Evolutionary conservation across 495 filamentous ascomycete genomes (phyloP).

Genomic region (Cudoniella acicularis): DNA sequence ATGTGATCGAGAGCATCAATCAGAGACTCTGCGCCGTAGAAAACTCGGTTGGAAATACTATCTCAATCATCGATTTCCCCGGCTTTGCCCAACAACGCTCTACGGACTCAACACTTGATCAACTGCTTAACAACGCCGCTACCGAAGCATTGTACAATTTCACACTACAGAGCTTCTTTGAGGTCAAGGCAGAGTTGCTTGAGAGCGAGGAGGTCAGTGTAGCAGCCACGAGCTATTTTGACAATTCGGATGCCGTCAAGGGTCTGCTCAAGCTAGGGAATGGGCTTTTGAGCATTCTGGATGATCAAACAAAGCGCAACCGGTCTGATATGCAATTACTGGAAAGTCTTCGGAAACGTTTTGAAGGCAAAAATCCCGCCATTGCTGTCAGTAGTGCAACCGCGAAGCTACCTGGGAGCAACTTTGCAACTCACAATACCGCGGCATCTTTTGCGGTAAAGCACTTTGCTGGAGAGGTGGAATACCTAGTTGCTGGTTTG

Average conservation of each 20-base stretch:
- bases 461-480: slow-evolving; percentile 96
- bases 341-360: slow-evolving; percentile 85
- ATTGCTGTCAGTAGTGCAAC: slow-evolving; percentile 70
- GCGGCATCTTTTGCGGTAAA: slow-evolving; percentile 81
- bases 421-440: slow-evolving; percentile 74
- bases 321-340: slow-evolving; percentile 85
- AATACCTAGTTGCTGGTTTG: slow-evolving; percentile 80
- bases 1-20: slow-evolving; percentile 88
- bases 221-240: slow-evolving; percentile 90
- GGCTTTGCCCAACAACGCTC: slow-evolving; percentile 82
- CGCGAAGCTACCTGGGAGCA: slow-evolving; percentile 68
- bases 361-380: slow-evolving; percentile 88
- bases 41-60: slow-evolving; percentile 84
- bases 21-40: slow-evolving; percentile 84
- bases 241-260: slow-evolving; percentile 91
- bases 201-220: slow-evolving; percentile 90
- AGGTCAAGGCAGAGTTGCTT: slow-evolving; percentile 82
- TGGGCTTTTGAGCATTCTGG: slow-evolving; percentile 86
- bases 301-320: slow-evolving; percentile 89
- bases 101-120: slow-evolving; percentile 83
- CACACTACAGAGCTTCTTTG: slow-evolving; percentile 92
- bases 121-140: slow-evolving; percentile 91
- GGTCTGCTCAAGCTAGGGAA: slow-evolving; percentile 89
- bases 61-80: slow-evolving; percentile 94
- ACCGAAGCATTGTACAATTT: slow-evolving; percentile 89